These are phyloP conservation scores for Nadsonia starkeyi-henricii DNA, from an alignment of 1,139 yeast genomes.

Conservation along the genomic window DNA sequence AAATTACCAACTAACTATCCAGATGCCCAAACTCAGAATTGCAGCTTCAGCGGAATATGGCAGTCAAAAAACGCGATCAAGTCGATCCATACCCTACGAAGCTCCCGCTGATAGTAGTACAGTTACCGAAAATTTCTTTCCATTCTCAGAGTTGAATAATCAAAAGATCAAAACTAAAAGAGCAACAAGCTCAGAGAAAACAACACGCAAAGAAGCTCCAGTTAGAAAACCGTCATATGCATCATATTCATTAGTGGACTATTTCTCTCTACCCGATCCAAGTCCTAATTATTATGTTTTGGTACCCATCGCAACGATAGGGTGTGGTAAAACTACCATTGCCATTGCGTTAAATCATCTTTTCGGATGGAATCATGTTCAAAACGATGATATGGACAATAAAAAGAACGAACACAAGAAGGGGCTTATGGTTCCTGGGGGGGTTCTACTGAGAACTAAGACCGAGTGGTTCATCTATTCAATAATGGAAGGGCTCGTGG, in stretches of 20 bases:
- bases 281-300: constrained; percentile 31
- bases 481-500: constrained; percentile 14
- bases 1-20: too few relatives aligned
- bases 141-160: background rate
- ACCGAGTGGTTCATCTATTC: constrained; percentile 23
- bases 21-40: too few relatives aligned
- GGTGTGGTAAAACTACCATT: constrained; percentile 79
- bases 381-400: constrained; percentile 37
- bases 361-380: constrained; percentile 51
- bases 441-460: constrained; percentile 32
- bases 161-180: background rate
- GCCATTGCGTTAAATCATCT: constrained; percentile 40
- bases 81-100: too few relatives aligned
- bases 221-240: background rate
- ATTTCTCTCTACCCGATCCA: background rate
- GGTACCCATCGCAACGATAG: constrained; percentile 69
- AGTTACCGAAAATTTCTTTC: too few relatives aligned
- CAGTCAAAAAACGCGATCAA: too few relatives aligned
- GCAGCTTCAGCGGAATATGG: too few relatives aligned
- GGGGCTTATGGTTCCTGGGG: constrained; percentile 22
- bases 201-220: too few relatives aligned
- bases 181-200: too few relatives aligned
- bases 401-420: constrained; percentile 30
- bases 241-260: background rate
- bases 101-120: too few relatives aligned